Percentiles rank a stretch among this genome's conserved stretches.
Evolutionary conservation across 2,329 filamentous ascomycete genomes (phyloP).

Genomic region (Alternaria sp.): DNA sequence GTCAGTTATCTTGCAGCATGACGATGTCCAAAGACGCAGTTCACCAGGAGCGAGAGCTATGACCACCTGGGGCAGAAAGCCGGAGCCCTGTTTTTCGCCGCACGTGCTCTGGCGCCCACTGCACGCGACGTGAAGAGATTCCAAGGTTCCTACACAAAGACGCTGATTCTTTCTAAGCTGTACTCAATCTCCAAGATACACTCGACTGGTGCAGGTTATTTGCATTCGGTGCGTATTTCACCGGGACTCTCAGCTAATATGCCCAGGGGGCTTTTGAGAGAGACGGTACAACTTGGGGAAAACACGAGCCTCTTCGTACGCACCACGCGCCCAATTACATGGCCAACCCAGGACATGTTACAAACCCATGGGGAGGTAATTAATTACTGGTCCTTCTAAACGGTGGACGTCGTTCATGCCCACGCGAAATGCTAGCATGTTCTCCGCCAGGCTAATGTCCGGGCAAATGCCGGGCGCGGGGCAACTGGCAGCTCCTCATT

Average conservation of each 20-base stretch:
- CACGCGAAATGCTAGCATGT: constrained; percentile 3
- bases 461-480: constrained; percentile 32
- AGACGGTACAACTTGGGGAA: neutral
- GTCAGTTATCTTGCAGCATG: constrained; percentile 19
- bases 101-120: constrained; percentile 19
- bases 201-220: no score
- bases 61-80: constrained; percentile 19
- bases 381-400: neutral
- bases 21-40: constrained; percentile 23
- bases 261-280: no score
- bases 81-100: constrained; percentile 21
- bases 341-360: neutral
- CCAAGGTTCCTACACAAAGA: neutral
- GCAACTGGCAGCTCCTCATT: constrained; percentile 21
- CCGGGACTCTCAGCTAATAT: neutral
- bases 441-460: constrained; percentile 13
- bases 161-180: neutral
- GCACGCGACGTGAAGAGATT: neutral
- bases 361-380: neutral
- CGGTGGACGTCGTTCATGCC: constrained; percentile 8
- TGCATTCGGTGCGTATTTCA: neutral
- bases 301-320: neutral
- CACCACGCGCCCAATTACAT: neutral
- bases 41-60: constrained; percentile 25
- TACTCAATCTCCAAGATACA: neutral